Conservation (phyloP, 2,329 filamentous ascomycete species). For the Thelonectria blattea region DNA sequence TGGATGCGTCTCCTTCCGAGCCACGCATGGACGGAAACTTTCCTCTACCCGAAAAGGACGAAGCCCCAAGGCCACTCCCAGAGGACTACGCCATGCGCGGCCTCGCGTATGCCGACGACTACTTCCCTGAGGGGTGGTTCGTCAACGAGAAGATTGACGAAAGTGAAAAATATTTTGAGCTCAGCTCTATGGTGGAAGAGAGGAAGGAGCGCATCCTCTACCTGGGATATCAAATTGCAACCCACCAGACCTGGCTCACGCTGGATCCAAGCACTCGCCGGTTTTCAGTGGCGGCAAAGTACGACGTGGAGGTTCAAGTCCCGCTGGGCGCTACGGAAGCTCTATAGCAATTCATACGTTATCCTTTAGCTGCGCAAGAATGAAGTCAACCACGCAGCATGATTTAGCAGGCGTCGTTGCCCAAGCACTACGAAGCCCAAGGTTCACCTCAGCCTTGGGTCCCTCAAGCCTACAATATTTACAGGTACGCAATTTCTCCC, state of each 20-base stretch:
- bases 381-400: no score
- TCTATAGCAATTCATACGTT: background rate
- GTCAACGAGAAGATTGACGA: conserved; percentile 64
- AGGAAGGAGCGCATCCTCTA: conserved; percentile 66
- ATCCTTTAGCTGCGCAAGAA: no score
- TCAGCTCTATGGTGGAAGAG: conserved; percentile 62
- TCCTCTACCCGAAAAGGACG: conserved; percentile 51
- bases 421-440: no score
- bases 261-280: conserved; percentile 47
- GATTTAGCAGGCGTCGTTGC: no score
- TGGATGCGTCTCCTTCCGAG: conserved; percentile 36
- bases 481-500: no score
- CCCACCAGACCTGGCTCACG: conserved; percentile 49
- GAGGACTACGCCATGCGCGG: conserved; percentile 74
- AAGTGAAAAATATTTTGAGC: conserved; percentile 70
- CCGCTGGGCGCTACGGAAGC: background rate
- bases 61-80: conserved; percentile 61
- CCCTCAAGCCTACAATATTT: no score
- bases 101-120: conserved; percentile 63
- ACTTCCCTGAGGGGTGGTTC: conserved; percentile 67
- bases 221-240: conserved; percentile 57
- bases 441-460: no score
- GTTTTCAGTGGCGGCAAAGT: conserved; percentile 49
- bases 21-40: conserved; percentile 54
- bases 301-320: conserved; percentile 44